Percentiles rank a stretch among this genome's conserved stretches.
phyloP scores from a whole-genome alignment of 345 rosid species.

The Psidium friedrichsthalianum region DNA sequence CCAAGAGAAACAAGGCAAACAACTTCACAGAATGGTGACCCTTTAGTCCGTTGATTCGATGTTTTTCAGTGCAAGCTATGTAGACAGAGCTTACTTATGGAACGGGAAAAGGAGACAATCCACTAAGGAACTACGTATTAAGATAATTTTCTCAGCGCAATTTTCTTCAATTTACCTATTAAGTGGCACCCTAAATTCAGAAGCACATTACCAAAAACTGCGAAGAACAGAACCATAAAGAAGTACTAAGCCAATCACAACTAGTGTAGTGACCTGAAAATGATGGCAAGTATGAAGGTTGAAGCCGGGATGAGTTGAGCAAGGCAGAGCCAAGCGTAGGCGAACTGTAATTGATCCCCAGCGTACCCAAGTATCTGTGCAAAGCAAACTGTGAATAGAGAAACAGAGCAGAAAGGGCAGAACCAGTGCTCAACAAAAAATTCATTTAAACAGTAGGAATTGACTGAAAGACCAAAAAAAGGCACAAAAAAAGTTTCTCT shows the following conservation, averaged over 20 bases:
- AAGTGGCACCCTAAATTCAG: neutral
- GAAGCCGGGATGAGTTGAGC: conserved; percentile 39
- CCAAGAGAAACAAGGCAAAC: neutral
- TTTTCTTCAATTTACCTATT: neutral
- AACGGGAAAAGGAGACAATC: neutral
- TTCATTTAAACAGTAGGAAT: neutral
- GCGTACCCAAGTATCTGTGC: conserved; percentile 24
- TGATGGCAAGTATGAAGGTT: conserved; percentile 35
- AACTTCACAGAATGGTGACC: neutral
- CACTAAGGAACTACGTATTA: neutral
- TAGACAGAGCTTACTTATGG: neutral
- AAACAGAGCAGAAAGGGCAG: neutral
- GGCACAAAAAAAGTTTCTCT: neutral
- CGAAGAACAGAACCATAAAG: neutral
- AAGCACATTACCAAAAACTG: neutral
- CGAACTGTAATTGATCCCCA: conserved; percentile 36
- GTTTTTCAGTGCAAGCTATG: neutral
- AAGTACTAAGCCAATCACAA: neutral
- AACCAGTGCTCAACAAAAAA: neutral
- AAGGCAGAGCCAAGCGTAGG: conserved; percentile 40
- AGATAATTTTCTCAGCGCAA: neutral
- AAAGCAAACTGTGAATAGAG: conserved; percentile 12
- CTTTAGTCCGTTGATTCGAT: neutral
- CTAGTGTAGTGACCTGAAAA: conserved; percentile 23
- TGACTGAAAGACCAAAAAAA: neutral